Evolutionary conservation across 2,329 filamentous ascomycete genomes (phyloP), one percentile per base, ranked within the genome.

Genomic region (Epichloe brachyelytri): DNA sequence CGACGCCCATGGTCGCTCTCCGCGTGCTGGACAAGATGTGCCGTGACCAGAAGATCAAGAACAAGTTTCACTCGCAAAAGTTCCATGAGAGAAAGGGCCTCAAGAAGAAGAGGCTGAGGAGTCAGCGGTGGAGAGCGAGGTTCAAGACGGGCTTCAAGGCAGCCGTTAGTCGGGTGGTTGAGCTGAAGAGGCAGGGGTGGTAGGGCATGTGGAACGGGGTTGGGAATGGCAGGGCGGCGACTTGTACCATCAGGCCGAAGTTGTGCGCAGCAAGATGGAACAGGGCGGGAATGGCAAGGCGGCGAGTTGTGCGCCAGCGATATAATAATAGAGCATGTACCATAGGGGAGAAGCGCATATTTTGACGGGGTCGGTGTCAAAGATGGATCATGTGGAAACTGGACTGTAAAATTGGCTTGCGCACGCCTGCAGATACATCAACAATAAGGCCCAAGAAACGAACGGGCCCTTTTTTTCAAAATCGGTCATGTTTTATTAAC

Each of bases 181-280:
- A 86, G 64, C 72, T 94, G 69, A 84, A 79, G 59, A 78, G 72
- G 63, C 86, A 93, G 68, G 88, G 88, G 3, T 93, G 88, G 87
- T 94, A 69, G 20, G n/a, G n/a, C n/a, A n/a, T n/a, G n/a, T n/a
- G n/a, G n/a, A n/a, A n/a, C n/a, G n/a, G n/a, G n/a, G n/a, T n/a
- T n/a, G n/a, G n/a, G n/a, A n/a, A n/a, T n/a, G n/a, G n/a, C n/a
- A n/a, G n/a, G n/a, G n/a, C n/a, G n/a, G n/a, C n/a, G n/a, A n/a
- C n/a, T 20, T 4, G 20, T 22, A 22, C 20, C 4, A 46, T 52
- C 30, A 20, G 17, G n/a, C 8, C 8, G 36, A 20, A 12, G 14
- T 15, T 20, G 5, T n/a, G 30, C 44, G 15, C 19, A 8, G 12
- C 19, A 15, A 5, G 12, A n/a, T 38, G n/a, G n/a, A n/a, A n/a